Evolutionary conservation across 306 rosid genomes (phyloP).

Genomic region (Nissolia schottii): DNA sequence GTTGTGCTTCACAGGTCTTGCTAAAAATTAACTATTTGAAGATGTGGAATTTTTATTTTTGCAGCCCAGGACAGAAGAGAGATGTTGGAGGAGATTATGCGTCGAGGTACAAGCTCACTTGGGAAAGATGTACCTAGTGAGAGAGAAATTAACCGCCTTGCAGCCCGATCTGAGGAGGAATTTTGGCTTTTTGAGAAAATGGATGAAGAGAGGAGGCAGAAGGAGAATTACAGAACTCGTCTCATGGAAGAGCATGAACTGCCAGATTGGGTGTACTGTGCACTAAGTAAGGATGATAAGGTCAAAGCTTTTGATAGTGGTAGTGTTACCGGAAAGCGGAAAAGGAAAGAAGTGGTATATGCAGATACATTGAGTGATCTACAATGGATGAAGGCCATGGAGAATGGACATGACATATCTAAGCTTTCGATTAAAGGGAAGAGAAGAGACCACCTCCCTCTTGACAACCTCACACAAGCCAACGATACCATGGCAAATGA

Average conservation of each 20-base stretch:
- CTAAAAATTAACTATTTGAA: not conserved
- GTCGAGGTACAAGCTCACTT: conserved; percentile 79
- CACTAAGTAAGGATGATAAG: conserved; percentile 44
- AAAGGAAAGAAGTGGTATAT: conserved; percentile 74
- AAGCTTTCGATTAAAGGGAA: conserved; percentile 47
- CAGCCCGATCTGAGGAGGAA: conserved; percentile 80
- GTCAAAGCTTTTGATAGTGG: conserved; percentile 26
- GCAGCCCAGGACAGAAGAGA: conserved; percentile 95
- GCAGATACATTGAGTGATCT: conserved; percentile 71
- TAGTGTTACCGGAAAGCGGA: conserved; percentile 58
- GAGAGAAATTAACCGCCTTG: conserved; percentile 93
- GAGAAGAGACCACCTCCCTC: conserved; percentile 37
- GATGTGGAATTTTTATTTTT: not conserved
- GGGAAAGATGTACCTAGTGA: conserved; percentile 91
- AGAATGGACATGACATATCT: conserved; percentile 63
- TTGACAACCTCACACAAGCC: conserved; percentile 37
- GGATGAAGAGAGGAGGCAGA: conserved; percentile 85
- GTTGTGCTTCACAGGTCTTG: not conserved
- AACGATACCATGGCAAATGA: conserved; percentile 32
- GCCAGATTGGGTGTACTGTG: conserved; percentile 88
- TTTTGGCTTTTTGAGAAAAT: conserved; percentile 87
- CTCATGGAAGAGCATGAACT: conserved; percentile 87
- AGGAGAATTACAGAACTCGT: conserved; percentile 78
- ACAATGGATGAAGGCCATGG: conserved; percentile 84
- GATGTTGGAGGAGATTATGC: conserved; percentile 91